Evolutionary conservation across 768 basidiomycete genomes (phyloP), one percentile per base, ranked within the genome.

Genomic region (Boletus rubroflammeus): DNA sequence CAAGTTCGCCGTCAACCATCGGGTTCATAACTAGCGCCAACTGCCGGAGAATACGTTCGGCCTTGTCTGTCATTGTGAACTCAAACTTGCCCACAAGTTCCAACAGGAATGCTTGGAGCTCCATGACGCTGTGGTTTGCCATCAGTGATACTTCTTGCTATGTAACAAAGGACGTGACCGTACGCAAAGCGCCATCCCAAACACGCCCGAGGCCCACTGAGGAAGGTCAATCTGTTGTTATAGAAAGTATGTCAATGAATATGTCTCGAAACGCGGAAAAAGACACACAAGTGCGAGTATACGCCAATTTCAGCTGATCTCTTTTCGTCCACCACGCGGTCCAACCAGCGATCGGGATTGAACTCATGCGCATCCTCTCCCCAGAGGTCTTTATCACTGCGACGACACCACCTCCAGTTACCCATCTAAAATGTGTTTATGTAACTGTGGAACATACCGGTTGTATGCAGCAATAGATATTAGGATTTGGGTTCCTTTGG

Each of bases 381-480:
- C 67, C 68, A 68, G 3, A 68, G 26, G 25, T 62, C 65, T 32
- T 53, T 61, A 36, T 68, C 40, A n/a, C 59, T 61, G 43, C n/a
- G n/a, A n/a, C 44, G 32, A 36, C 6, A 21, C 13, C 49, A 35
- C n/a, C 3, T 17, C n/a, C 6, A 25, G 17, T 43, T 11, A 41
- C 2, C n/a, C 14, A 14, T 26, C 25, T 6, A 31, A 13, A 26
- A 29, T 15, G 8, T 29, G 11, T 7, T 11, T 1, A 23, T 14
- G 32, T 7, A 17, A 43, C n/a, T 11, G 35, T 6, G 39, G 8
- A 28, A 47, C 62, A 29, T 38, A 81, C 84, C 83, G 76, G 56
- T 85, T 80, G 55, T 84, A 84, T 1, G 75, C 80, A 23, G 76
- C 76, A 29, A 80, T 74, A 6, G 82, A 83, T 8, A 76, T 57